Conservation (phyloP, 1,284 basidiomycete species). For the Tremellales sp. region DNA sequence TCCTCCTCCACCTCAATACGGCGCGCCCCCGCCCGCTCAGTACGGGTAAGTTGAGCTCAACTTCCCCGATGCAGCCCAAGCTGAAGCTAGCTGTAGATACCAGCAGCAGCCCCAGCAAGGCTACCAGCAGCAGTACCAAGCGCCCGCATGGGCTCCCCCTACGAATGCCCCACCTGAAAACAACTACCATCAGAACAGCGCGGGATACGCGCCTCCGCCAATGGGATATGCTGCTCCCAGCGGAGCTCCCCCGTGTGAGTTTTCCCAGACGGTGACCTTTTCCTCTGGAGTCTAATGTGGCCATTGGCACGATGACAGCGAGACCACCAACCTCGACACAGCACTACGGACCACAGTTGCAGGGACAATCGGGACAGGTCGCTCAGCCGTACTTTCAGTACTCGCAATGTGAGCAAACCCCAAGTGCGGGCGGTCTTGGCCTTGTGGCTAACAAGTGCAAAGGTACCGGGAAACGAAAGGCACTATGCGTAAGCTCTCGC, state of each 20-base stretch:
- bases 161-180: constrained; percentile 21
- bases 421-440: background rate
- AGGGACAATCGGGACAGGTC: constrained; percentile 54
- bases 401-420: constrained; percentile 60
- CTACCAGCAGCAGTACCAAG: background rate
- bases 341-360: constrained; percentile 62
- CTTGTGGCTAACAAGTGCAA: background rate
- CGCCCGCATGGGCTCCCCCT: constrained; percentile 13
- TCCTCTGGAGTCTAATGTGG: background rate
- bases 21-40: constrained; percentile 5
- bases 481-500: constrained; percentile 51
- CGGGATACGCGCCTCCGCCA: constrained; percentile 22
- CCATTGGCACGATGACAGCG: constrained; percentile 7
- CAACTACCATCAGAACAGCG: constrained; percentile 27
- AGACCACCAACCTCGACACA: constrained; percentile 54
- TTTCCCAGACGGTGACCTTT: background rate
- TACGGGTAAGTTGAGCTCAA: constrained; percentile 2
- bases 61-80: constrained; percentile 6
- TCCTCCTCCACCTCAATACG: constrained; percentile 16
- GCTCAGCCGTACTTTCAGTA: constrained; percentile 71
- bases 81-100: background rate
- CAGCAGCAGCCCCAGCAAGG: background rate
- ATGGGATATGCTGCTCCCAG: constrained; percentile 15
- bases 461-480: constrained; percentile 67
- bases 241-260: constrained; percentile 20